These are phyloP conservation scores for Puccinia hordei DNA, from an alignment of 1,284 basidiomycete species.

Conservation along the genomic window DNA sequence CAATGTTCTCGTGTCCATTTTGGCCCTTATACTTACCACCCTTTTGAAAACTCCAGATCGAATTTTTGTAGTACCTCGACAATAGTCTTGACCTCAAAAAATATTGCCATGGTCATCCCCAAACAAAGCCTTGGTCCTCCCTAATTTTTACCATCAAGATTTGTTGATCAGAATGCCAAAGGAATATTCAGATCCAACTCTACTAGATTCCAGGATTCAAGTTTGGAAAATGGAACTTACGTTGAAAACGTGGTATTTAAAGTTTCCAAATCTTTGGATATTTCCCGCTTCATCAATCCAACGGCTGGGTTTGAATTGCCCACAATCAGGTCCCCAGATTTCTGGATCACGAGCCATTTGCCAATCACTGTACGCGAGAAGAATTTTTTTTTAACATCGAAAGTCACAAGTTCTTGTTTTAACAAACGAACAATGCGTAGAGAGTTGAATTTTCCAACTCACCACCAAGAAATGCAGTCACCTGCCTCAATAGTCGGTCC, in stretches of 20 bases:
- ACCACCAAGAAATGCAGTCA: slow-evolving; percentile 35
- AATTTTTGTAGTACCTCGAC: slow-evolving; percentile 27
- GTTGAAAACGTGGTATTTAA: slow-evolving; percentile 54
- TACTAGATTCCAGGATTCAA: not conserved
- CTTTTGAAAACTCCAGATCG: slow-evolving; percentile 31
- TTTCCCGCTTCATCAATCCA: slow-evolving; percentile 54
- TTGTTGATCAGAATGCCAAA: not conserved
- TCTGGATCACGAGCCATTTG: slow-evolving; percentile 46
- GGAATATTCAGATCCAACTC: not conserved
- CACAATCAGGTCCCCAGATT: slow-evolving; percentile 54
- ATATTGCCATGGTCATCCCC: slow-evolving; percentile 38
- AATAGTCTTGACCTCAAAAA: slow-evolving; percentile 8
- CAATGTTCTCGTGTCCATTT: too few relatives aligned
- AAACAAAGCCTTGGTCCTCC: slow-evolving; percentile 43
- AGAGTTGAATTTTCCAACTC: not conserved
- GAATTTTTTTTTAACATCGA: too few relatives aligned
- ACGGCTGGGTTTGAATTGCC: slow-evolving; percentile 52
- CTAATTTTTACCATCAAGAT: not conserved
- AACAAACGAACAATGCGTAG: not conserved
- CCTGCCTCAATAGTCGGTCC: slow-evolving; percentile 38
- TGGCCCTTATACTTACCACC: slow-evolving; percentile 23
- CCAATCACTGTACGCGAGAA: slow-evolving; percentile 51
- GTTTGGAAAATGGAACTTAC: slow-evolving; percentile 40
- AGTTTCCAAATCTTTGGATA: slow-evolving; percentile 52
- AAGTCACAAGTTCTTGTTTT: too few relatives aligned